Base-by-base conservation (phyloP, 2,329 filamentous ascomycete genomes). In the Botrytis byssoidea region DNA sequence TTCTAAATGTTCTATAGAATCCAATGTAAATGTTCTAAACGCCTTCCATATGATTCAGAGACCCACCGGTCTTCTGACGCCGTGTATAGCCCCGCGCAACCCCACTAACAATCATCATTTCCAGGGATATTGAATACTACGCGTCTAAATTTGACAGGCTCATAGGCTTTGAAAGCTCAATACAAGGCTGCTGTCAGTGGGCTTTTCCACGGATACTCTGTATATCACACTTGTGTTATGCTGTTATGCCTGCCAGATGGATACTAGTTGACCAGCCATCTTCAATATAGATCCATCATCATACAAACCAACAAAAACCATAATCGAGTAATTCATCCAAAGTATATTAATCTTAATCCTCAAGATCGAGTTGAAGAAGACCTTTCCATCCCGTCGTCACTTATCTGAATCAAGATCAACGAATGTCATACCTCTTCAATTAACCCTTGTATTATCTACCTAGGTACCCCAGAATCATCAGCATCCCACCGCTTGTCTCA, bases 101-200 rank as follows among this genome's bases (percentile, higher is more conserved):
- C 46, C 70, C 70, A 71, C 57, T 63, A 65, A 44, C 59, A 2
- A 42, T 29, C 29, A 55, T 67, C 64, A 71, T 55, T 51, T 65
- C 40, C 59, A 63, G 46, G 69, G 59, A 71, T 71, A 22, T 71
- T 18, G 12, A 32, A 55, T 7, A 63, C 44, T 65, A 61, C 69
- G 69, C 69, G 69, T 71, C 46, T 71, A 71, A 55, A 71, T 55
- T 40, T 71, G 59, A 64, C 40, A 48, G 69, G 59, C 57, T 64
- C 44, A 63, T 25, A 71, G 69, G 59, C 59, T 46, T 44, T 22
- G 4, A 51, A 51, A 22, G 42, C 18, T 42, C n/a, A 44, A 29
- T 29, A 64, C 44, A 63, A 46, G 59, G 57, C 42, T 44, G 68
- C n/a, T n/a, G 55, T 22, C 22, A 20, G 64, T 51, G 44, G 64